A percentile compares a stretch with the other conserved stretches of the same genome.
Evolutionary conservation across 2,329 filamentous ascomycete species (phyloP).

Genomic region (Pseudogymnoascus sp.): DNA sequence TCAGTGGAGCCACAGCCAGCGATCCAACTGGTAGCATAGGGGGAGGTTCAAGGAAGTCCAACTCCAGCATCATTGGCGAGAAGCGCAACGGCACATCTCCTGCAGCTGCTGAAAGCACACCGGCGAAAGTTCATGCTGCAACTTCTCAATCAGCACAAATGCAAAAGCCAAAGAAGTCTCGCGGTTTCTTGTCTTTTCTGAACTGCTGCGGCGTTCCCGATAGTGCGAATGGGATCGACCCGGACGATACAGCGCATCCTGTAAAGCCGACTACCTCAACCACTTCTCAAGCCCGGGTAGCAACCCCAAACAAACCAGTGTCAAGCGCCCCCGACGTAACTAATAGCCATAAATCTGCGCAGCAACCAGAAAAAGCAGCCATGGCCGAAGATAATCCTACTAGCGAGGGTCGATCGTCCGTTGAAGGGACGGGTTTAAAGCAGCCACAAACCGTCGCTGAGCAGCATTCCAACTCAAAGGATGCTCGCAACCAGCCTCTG

Average conservation of each 20-base stretch:
- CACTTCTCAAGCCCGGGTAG: slow-evolving; percentile 25
- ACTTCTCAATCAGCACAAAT: slow-evolving; percentile 24
- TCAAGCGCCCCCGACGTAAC: slow-evolving; percentile 9
- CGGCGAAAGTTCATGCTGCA: slow-evolving; percentile 28
- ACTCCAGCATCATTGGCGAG: slow-evolving; percentile 55
- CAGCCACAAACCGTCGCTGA: slow-evolving; percentile 11
- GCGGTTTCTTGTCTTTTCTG: slow-evolving; percentile 39
- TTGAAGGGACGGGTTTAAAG: slow-evolving; percentile 10
- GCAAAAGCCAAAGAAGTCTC: slow-evolving; percentile 35
- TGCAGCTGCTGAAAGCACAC: slow-evolving; percentile 32
- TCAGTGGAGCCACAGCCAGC: slow-evolving; percentile 53
- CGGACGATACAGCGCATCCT: slow-evolving; percentile 36
- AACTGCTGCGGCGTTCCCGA: slow-evolving; percentile 41
- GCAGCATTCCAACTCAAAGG: slow-evolving; percentile 11
- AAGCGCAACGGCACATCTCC: slow-evolving; percentile 52
- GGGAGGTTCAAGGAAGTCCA: slow-evolving; percentile 58
- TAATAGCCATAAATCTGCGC: slow-evolving; percentile 6
- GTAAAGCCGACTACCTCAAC: slow-evolving; percentile 35
- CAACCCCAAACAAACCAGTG: slow-evolving; percentile 27
- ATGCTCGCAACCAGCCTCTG: slow-evolving; percentile 25
- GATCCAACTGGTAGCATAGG: slow-evolving; percentile 56
- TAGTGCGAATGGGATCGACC: slow-evolving; percentile 33
- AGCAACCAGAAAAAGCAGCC: slow-evolving; percentile 25
- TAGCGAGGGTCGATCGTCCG: slow-evolving; percentile 16
- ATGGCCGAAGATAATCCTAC: slow-evolving; percentile 15